phyloP scores from a whole-genome alignment of 257 asterid genomes.

The Fraxinus excelsior region DNA sequence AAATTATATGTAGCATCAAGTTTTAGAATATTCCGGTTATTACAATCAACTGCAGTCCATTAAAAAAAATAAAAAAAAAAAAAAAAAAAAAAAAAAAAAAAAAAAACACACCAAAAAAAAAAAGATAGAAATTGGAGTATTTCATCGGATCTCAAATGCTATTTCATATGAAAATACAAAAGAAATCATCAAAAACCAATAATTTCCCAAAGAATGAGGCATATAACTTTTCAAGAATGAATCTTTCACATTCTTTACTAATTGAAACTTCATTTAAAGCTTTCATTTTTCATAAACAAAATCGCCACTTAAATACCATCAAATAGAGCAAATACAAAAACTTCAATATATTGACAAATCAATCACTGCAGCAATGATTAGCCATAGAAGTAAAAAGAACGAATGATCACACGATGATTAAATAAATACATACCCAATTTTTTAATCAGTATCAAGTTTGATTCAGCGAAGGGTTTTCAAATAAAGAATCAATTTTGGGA shows the following conservation, averaged over 20 bases:
- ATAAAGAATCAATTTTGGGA: too few species aligned
- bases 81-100: too few species aligned
- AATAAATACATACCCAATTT: neutral
- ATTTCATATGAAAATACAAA: neutral
- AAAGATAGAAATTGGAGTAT: neutral
- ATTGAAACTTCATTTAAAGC: neutral
- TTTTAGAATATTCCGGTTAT: neutral
- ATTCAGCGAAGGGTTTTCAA: neutral
- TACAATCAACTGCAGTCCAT: too few species aligned
- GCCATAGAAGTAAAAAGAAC: neutral
- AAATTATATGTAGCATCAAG: neutral
- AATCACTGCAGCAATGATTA: neutral
- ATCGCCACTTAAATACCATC: neutral
- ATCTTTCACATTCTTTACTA: too few species aligned
- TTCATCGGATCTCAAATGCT: neutral
- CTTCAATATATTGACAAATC: conserved; percentile 4
- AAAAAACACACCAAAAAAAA: too few species aligned
- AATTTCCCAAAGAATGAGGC: neutral
- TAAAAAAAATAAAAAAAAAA: too few species aligned
- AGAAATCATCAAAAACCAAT: neutral
- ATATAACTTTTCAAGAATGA: too few species aligned
- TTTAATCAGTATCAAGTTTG: too few species aligned
- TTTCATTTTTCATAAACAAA: conserved; percentile 6
- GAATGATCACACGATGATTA: neutral
- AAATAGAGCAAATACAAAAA: neutral